Conservation (phyloP, 768 basidiomycete species). For the Rossbeevera mucosa region DNA sequence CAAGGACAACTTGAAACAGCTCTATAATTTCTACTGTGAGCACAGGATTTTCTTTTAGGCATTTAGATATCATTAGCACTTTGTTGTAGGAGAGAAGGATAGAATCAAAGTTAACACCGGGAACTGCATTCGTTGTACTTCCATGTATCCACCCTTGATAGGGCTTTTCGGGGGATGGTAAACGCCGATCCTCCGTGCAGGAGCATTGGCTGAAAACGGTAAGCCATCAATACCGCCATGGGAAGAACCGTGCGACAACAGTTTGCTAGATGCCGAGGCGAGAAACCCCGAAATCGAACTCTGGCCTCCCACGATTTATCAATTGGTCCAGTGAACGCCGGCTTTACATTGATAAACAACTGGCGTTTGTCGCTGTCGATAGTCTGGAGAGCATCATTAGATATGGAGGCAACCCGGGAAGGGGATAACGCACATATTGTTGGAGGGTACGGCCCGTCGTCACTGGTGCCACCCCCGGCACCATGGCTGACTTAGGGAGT, state of each 20-base stretch:
- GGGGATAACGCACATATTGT: slow-evolving; percentile 16
- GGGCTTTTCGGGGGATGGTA: slow-evolving; percentile 70
- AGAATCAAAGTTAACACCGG: no score
- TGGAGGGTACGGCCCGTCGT: slow-evolving; percentile 19
- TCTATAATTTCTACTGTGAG: no score
- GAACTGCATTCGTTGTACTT: neutral
- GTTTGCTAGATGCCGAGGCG: slow-evolving; percentile 20
- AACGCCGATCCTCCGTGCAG: slow-evolving; percentile 30
- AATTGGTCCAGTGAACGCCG: slow-evolving; percentile 15
- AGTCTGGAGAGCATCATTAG: slow-evolving; percentile 7
- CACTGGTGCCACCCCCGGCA: slow-evolving; percentile 10
- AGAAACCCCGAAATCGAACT: slow-evolving; percentile 24
- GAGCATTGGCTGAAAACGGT: slow-evolving; percentile 14
- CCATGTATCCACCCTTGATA: slow-evolving; percentile 63
- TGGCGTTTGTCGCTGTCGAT: slow-evolving; percentile 23
- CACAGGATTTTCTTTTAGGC: no score
- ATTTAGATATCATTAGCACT: no score
- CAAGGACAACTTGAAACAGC: no score
- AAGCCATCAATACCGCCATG: slow-evolving; percentile 25
- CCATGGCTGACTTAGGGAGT: slow-evolving; percentile 26
- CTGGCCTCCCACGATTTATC: slow-evolving; percentile 16
- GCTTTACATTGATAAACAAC: slow-evolving; percentile 3
- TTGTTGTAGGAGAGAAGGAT: no score
- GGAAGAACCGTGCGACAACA: slow-evolving; percentile 11
- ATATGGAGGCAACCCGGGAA: slow-evolving; percentile 15